Percentiles rank a stretch among this genome's conserved stretches.
phyloP scores from a whole-genome alignment of 1,139 yeast species.

The Pichia sp. region DNA sequence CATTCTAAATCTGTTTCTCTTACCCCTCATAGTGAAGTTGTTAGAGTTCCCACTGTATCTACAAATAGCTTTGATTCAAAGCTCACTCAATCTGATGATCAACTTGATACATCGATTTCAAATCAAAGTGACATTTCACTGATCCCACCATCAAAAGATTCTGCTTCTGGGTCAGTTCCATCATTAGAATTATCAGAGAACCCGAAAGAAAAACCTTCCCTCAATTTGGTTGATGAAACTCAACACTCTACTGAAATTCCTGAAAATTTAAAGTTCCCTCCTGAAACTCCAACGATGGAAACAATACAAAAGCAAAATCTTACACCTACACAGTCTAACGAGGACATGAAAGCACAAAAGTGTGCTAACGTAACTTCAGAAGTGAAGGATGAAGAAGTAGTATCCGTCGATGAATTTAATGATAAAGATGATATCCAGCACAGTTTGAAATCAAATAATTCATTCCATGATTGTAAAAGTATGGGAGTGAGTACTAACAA shows the following conservation, averaged over 20 bases:
- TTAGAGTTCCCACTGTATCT: constrained; percentile 4
- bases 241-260: neutral
- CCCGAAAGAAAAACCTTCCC: neutral
- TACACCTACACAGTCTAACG: neutral
- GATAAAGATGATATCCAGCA: neutral
- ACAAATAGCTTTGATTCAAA: neutral
- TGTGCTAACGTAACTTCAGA: neutral
- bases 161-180: neutral
- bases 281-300: neutral
- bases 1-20: constrained; percentile 57
- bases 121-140: constrained; percentile 11
- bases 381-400: no score
- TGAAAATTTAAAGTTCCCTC: neutral
- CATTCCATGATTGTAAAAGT: neutral
- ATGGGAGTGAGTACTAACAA: neutral
- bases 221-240: neutral
- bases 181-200: neutral
- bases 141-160: neutral
- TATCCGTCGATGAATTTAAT: neutral
- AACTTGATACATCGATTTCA: constrained; percentile 5
- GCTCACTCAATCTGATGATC: constrained; percentile 2
- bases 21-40: constrained; percentile 30
- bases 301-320: neutral
- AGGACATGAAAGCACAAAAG: neutral
- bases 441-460: neutral